A percentile compares a stretch with the other conserved stretches of the same genome.
Conservation (phyloP, 192 early-diverging fungal species). For the Funneliformis mosseae region DNA sequence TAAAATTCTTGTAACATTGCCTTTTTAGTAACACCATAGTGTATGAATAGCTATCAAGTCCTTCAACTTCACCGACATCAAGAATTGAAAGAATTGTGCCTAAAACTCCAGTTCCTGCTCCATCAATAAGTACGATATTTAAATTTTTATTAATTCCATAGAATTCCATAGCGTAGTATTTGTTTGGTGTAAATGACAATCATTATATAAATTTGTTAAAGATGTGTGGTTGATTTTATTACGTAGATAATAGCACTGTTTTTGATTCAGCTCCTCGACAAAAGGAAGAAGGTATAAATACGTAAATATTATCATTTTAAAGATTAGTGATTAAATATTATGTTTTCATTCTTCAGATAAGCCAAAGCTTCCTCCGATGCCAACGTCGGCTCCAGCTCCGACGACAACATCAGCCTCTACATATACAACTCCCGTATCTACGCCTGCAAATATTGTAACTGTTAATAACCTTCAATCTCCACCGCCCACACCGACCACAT, state of each 20-base stretch:
- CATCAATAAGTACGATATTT: slow-evolving; percentile 15
- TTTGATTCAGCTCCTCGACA: slow-evolving; percentile 2
- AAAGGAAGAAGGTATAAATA: slow-evolving; percentile 34
- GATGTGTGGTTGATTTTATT: not conserved
- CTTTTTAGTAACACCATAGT: not conserved
- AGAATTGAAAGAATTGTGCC: slow-evolving; percentile 18
- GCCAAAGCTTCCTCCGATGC: slow-evolving; percentile 16
- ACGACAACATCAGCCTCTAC: slow-evolving; percentile 28
- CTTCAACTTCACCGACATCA: slow-evolving; percentile 22
- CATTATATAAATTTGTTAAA: not conserved
- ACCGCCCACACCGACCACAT: slow-evolving; percentile 38
- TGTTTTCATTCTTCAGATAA: slow-evolving; percentile 26
- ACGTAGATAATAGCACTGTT: slow-evolving; percentile 9
- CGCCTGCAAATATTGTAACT: slow-evolving; percentile 34
- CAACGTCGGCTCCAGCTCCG: slow-evolving; percentile 14
- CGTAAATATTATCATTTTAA: not conserved
- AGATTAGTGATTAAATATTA: slow-evolving; percentile 12
- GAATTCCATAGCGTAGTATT: not conserved
- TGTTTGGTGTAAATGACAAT: not conserved
- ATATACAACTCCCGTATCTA: slow-evolving; percentile 40
- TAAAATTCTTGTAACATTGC: no score
- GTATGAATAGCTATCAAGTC: slow-evolving; percentile 20
- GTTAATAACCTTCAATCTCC: slow-evolving; percentile 37
- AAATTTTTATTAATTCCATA: no score
- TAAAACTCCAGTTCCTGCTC: not conserved